Conservation (phyloP, 257 asterid species). For the Nicotiana benthamiana region DNA sequence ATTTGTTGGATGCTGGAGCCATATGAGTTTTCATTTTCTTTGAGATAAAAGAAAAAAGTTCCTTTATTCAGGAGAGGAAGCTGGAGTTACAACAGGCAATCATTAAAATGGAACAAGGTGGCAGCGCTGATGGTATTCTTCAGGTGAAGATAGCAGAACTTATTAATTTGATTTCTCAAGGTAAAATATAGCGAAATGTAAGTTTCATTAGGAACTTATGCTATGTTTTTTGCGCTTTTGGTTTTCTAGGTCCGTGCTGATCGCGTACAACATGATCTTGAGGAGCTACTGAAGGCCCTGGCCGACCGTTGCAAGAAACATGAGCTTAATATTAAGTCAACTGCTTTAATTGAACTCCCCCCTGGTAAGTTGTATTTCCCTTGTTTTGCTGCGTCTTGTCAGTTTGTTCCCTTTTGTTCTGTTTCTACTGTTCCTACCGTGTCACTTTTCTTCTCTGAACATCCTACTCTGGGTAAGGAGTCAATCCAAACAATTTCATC, state of each 20-base stretch:
- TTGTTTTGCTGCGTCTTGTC: slow-evolving; percentile 14
- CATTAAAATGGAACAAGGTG: slow-evolving; percentile 95
- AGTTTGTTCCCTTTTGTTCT: slow-evolving; percentile 8
- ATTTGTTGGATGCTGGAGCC: background rate
- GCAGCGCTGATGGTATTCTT: slow-evolving; percentile 99
- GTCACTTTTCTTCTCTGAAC: background rate
- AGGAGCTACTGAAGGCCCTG: slow-evolving; percentile 84
- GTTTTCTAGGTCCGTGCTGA: slow-evolving; percentile 87
- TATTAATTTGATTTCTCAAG: background rate
- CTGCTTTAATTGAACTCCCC: slow-evolving; percentile 86
- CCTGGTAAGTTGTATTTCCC: slow-evolving; percentile 38
- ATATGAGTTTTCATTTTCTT: background rate
- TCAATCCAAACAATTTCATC: background rate
- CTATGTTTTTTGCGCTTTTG: slow-evolving; percentile 16
- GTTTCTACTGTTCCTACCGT: background rate
- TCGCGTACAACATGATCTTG: slow-evolving; percentile 94
- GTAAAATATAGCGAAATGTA: background rate
- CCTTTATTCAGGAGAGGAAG: slow-evolving; percentile 71
- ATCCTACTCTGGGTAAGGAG: slow-evolving; percentile 1
- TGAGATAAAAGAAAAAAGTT: background rate
- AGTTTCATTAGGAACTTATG: background rate
- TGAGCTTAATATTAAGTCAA: slow-evolving; percentile 51
- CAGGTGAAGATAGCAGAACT: slow-evolving; percentile 47
- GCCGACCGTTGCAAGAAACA: slow-evolving; percentile 83
- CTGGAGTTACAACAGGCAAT: slow-evolving; percentile 87